phyloP scores from a whole-genome alignment of 1,284 basidiomycete genomes.

The Coniophora puteana region DNA sequence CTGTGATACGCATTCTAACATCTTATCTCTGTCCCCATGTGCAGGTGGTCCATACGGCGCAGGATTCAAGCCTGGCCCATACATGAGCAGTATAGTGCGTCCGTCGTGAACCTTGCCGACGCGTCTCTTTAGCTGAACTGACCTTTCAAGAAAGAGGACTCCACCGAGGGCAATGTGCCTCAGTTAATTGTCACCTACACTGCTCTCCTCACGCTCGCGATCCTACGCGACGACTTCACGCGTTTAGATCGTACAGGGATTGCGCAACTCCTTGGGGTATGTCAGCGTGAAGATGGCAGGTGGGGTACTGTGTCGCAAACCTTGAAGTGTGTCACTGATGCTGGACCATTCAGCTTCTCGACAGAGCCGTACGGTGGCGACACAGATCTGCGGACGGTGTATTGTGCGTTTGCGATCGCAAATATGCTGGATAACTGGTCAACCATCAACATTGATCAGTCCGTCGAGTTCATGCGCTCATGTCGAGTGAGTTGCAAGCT shows the following conservation, averaged over 20 bases:
- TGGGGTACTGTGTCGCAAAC: constrained; percentile 27
- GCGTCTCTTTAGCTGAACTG: constrained; percentile 7
- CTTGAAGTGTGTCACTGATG: not conserved
- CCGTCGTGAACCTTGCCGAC: too few species aligned
- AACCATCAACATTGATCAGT: constrained; percentile 59
- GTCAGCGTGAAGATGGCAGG: constrained; percentile 84
- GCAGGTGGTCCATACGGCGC: constrained; percentile 54
- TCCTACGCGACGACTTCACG: constrained; percentile 79
- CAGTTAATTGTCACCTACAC: constrained; percentile 95
- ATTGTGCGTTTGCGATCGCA: constrained; percentile 85
- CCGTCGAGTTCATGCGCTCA: constrained; percentile 58
- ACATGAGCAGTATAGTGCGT: constrained; percentile 40
- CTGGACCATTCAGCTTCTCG: constrained; percentile 57
- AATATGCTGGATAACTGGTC: constrained; percentile 78
- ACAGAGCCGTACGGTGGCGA: constrained; percentile 65
- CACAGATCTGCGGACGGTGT: constrained; percentile 79
- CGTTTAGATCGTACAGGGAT: constrained; percentile 65
- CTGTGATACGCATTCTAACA: too few species aligned
- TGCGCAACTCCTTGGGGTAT: constrained; percentile 57
- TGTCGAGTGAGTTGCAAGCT: constrained; percentile 61
- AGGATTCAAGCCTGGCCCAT: constrained; percentile 77
- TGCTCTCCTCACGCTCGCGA: constrained; percentile 74
- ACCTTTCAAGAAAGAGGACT: constrained; percentile 26
- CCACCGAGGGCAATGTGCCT: constrained; percentile 57
- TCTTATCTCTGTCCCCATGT: constrained; percentile 2